phyloP scores from a whole-genome alignment of 305 asterid genomes.

The Fraxinus ornus region DNA sequence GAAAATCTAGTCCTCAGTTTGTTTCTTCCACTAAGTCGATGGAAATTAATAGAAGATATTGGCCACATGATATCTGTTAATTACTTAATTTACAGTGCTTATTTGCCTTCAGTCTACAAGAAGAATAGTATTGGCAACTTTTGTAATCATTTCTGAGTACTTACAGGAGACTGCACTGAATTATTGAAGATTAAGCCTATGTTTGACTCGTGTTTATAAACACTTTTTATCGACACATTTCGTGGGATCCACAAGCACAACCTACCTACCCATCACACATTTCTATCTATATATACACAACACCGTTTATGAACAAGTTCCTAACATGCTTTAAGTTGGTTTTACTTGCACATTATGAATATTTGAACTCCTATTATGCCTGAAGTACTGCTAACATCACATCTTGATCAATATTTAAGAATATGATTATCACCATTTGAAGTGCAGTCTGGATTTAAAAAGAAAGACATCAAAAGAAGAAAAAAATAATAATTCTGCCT shows the following conservation, averaged over 20 bases:
- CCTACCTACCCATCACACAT: not conserved
- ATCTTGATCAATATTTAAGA: constrained; percentile 4
- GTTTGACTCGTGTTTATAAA: not conserved
- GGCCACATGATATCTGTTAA: not conserved
- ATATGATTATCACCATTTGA: not conserved
- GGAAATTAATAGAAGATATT: not conserved
- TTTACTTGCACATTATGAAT: not conserved
- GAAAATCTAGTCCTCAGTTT: not conserved
- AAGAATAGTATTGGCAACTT: constrained; percentile 12
- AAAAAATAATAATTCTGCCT: constrained; percentile 29
- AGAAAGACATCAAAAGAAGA: not conserved
- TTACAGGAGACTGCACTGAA: not conserved
- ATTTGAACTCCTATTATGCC: not conserved
- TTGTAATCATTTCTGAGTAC: constrained; percentile 5
- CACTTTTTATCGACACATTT: not conserved
- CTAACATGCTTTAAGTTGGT: not conserved
- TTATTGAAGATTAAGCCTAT: not conserved
- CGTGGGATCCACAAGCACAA: not conserved
- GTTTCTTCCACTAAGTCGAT: not conserved
- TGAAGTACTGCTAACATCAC: not conserved
- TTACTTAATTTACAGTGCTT: not conserved
- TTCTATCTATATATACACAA: not conserved
- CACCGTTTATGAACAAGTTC: not conserved
- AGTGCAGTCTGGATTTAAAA: constrained; percentile 8
- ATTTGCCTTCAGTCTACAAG: constrained; percentile 5